Evolutionary conservation across 441 rosid genomes (phyloP).

Genomic region (Theobroma grandiflorum): DNA sequence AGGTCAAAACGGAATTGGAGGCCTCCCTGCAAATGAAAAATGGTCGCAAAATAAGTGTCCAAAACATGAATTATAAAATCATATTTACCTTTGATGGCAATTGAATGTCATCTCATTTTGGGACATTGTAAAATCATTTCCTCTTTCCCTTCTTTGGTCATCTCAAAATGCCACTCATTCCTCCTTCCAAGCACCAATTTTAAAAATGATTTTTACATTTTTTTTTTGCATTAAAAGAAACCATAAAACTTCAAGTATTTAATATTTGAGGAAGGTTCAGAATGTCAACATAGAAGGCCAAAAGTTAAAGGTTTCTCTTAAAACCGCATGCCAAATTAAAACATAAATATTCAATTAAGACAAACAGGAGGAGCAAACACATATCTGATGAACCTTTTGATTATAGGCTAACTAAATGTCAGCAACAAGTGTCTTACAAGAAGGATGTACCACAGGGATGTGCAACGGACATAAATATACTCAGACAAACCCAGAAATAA

Average conservation of each 20-base stretch:
- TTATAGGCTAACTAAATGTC: neutral
- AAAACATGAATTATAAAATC: slow-evolving; percentile 1
- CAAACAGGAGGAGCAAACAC: neutral
- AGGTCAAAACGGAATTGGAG: slow-evolving; percentile 90
- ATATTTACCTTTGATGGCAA: neutral
- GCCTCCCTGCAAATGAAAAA: slow-evolving; percentile 79
- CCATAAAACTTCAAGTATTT: neutral
- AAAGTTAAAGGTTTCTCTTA: neutral
- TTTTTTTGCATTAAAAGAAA: neutral
- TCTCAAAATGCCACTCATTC: neutral
- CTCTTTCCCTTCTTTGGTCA: neutral
- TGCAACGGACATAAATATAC: neutral
- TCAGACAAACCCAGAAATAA: neutral
- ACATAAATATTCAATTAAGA: neutral
- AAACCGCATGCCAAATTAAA: neutral
- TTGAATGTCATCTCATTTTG: slow-evolving; percentile 15
- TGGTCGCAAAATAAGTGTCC: neutral
- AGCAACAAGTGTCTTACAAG: neutral
- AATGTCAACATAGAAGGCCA: neutral
- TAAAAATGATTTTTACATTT: neutral
- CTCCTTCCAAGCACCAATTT: neutral
- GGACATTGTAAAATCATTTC: neutral
- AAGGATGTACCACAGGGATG: neutral
- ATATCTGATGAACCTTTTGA: neutral
- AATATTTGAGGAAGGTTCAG: neutral